Percentiles rank a stretch among this genome's conserved stretches.
These are phyloP conservation scores for Oryza officinalis DNA, from an alignment of 176 grass and related monocot genomes.

Conservation along the genomic window DNA sequence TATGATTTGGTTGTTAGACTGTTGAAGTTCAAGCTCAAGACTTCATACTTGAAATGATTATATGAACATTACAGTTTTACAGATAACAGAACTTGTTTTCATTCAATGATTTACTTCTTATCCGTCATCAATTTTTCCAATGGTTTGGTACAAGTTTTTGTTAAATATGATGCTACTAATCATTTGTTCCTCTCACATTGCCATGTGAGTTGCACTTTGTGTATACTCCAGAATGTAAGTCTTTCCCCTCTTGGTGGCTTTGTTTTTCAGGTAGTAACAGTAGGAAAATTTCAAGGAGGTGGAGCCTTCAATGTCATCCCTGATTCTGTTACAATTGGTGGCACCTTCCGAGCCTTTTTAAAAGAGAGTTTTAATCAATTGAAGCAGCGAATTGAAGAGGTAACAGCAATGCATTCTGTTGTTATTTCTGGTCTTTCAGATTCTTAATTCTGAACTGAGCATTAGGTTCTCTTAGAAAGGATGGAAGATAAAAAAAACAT, in stretches of 20 bases:
- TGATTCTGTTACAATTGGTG: conserved; percentile 86
- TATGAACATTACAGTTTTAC: not conserved
- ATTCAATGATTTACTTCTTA: conserved; percentile 12
- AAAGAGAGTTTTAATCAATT: conserved; percentile 84
- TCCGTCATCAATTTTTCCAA: conserved; percentile 1
- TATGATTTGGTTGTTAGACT: conserved; percentile 1
- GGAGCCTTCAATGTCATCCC: conserved; percentile 93
- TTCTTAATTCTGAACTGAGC: not conserved
- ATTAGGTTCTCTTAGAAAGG: conserved; percentile 23
- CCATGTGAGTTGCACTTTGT: not conserved
- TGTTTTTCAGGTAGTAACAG: conserved; percentile 74
- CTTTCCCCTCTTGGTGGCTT: not conserved
- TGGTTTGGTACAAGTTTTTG: not conserved
- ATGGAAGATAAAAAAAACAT: not conserved
- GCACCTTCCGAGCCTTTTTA: conserved; percentile 88
- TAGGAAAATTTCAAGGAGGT: conserved; percentile 94
- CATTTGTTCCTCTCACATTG: not conserved
- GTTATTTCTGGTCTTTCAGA: conserved; percentile 1
- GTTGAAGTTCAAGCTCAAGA: not conserved
- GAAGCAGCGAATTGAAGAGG: conserved; percentile 82
- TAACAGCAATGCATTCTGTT: conserved; percentile 27
- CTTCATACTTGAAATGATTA: conserved; percentile 14
- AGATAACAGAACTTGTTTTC: not conserved
- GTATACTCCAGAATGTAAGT: conserved; percentile 5
- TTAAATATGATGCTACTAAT: not conserved